Base-by-base conservation (phyloP, 2,329 filamentous ascomycete species). In the Tricladium varicosporioides region DNA sequence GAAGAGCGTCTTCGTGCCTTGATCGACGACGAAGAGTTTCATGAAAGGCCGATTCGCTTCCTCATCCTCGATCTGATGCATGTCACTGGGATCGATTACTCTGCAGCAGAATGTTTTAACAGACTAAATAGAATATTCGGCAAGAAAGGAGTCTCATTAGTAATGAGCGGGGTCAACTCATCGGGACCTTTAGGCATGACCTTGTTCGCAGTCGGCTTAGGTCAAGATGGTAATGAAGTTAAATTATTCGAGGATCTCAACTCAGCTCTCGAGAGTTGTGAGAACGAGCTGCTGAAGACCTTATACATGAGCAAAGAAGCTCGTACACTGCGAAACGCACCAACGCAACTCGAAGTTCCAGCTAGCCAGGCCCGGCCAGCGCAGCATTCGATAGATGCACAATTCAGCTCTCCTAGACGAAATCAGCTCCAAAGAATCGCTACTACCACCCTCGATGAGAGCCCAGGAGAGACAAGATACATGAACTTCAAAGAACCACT, bases 1-100 rank as follows among this genome's bases (percentile, higher is more conserved):
- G 94, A 99, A 72, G 89, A 91, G 61, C 88, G 88, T 62, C 92
- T 97, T 60, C 84, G 92, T 18, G 84, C 80, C 3, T 76, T 97
- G 32, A 86, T 97, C 48, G 87, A 92, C 27, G 91, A 96, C 31
- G 86, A 93, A 60, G 82, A 86, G 2, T 97, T 97, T 69, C 77
- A 79, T 22, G 78, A 84, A 62, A 82, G 86, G 52, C 92, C 93
- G 0, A 94, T 97, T 69, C 88, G 91, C 63, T 99, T 92, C 70
- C 78, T 99, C 44, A 84, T 99, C 15, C 79, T 99, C 42, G 94
- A 99, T 70, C 82, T 99, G 65, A 86, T 85, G 62, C 88, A 94
- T 61, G 94, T 99, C 44, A 92, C 88, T 13, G 94, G 93, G 7
- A 83, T 97, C 18, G 94, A 99, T 73, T 99, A 96, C 71, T 97